A percentile compares a stretch with the other conserved stretches of the same genome.
phyloP scores from a whole-genome alignment of 345 rosid genomes.

The Rhizophora apiculata region DNA sequence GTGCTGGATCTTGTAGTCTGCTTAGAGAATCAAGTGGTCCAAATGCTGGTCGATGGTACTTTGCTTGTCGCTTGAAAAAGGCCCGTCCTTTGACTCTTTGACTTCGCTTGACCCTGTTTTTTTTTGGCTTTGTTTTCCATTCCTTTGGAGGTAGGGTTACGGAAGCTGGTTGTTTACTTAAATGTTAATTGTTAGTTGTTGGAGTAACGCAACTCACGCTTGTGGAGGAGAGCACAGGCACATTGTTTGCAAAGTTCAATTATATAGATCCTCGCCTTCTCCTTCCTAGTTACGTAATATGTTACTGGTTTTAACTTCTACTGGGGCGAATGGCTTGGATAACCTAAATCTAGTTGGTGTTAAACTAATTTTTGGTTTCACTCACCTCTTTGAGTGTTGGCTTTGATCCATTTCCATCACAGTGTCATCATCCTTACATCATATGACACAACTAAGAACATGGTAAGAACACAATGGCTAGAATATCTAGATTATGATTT shows the following conservation, averaged over 20 bases:
- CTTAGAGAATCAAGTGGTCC: background rate
- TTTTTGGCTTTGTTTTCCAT: too few relatives aligned
- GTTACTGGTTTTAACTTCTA: background rate
- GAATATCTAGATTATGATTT: background rate
- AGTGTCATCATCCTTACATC: background rate
- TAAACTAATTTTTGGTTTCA: background rate
- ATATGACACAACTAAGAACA: background rate
- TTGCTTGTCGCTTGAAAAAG: conserved; percentile 26
- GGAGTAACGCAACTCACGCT: too few relatives aligned
- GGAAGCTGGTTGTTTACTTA: too few relatives aligned
- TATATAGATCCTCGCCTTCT: too few relatives aligned
- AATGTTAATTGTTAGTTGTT: too few relatives aligned
- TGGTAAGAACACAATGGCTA: background rate
- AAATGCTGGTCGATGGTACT: conserved; percentile 16
- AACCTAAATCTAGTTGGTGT: too few relatives aligned
- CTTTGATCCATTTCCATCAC: background rate
- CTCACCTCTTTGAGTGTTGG: background rate
- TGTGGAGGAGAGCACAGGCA: background rate
- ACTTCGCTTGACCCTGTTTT: background rate
- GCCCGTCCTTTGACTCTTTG: conserved; percentile 3
- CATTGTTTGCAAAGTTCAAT: background rate
- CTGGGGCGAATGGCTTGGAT: background rate
- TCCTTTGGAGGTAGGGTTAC: too few relatives aligned
- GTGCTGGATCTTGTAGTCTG: conserved; percentile 16
- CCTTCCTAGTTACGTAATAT: background rate